Base-by-base conservation (phyloP, 345 rosid species). In the Salix udensis region DNA sequence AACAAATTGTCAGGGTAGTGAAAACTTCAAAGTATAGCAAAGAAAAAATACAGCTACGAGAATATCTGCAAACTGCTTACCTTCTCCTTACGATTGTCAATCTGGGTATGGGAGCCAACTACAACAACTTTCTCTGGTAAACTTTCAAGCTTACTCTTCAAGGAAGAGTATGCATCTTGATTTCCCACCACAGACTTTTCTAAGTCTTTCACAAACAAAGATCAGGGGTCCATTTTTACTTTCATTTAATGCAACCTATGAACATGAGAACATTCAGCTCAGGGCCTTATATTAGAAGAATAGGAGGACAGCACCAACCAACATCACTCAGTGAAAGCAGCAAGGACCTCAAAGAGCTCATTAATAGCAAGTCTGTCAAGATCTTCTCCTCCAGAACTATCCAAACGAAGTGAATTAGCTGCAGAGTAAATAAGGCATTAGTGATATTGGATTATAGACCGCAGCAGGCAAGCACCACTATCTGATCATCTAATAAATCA, bases 1-100 rank as follows among this genome's bases (percentile, higher is more conserved):
- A 34, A 23, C 18, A 36, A 19, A 18, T 46, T 36, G 13, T 71
- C 66, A 67, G 13, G 31, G 0, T 53, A 6, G 18, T 6, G 39
- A 21, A 23, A 13, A 36, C 46, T 31, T 37, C 5, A 1, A 53
- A 4, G 28, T 28, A 36, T 6, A 16, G 18, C 12, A 18, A 10
- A 60, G 2, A 44, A 40, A 37, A 74, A 46, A 64, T 24, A 71
- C 12, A 30, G 19, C 15, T 19, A 70, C 28, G 19, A 16, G n/a
- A 46, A 46, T 52, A 31, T 37, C 55, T 21, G 79, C 52, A 19
- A 30, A 39, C 39, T 68, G 53, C 80, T 76, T 79, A 92, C 99
- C 90, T 96, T 96, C 83, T 96, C 99, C 83, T 96, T 96, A 34
- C 97, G 97, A 78, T 82, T 90, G 82, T 96, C 99, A 91, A 92